Base-by-base conservation (phyloP, 495 filamentous ascomycete species). In the Tuber magnatum region DNA sequence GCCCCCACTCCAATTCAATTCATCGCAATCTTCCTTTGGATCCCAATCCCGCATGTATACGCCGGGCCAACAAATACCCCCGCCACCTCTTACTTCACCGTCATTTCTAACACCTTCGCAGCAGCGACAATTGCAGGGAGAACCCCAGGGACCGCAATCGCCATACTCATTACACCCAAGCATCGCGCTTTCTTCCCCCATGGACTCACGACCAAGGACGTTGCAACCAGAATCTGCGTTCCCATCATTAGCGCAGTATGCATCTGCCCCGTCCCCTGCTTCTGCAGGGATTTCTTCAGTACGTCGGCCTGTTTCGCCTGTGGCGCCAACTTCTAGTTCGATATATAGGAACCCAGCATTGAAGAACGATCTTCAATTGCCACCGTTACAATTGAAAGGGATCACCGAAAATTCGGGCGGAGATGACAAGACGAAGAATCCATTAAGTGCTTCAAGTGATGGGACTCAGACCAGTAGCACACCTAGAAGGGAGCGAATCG, bases 401-500 rank as follows among this genome's bases (percentile, higher is more conserved):
- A 56, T 73, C 14, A 35, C 28, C 18, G 56, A 65, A 51, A 71
- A 72, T 16, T 71, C 73, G 41, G 72, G 74, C 71, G 75, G 75
- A n/a, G 75, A 61, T n/a, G 74, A 40, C 9, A 71, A 71, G 39
- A 71, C 77, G 72, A 74, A 71, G 41, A 72, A 70, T n/a, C 68
- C 75, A 71, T 46, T 70, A 28, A 72, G 73, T 71, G 42, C 40
- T 32, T 61, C 75, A 20, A 72, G 42, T 56, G 82, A 78, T 40
- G 75, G 75, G 51, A 69, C 75, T 4, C 75, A 78, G 20, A 43
- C 74, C 43, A 72, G 71, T 43, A 73, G 81, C 41, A 80, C 71
- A 69, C 82, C 78, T 43, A 78, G 78, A 48, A 71, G 82, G 42
- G 79, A 83, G 61, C 77, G 82, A 40, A 83, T 83, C 44, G 81